Base-by-base conservation (phyloP, 768 basidiomycete species). In the Tricholoma matsutake region DNA sequence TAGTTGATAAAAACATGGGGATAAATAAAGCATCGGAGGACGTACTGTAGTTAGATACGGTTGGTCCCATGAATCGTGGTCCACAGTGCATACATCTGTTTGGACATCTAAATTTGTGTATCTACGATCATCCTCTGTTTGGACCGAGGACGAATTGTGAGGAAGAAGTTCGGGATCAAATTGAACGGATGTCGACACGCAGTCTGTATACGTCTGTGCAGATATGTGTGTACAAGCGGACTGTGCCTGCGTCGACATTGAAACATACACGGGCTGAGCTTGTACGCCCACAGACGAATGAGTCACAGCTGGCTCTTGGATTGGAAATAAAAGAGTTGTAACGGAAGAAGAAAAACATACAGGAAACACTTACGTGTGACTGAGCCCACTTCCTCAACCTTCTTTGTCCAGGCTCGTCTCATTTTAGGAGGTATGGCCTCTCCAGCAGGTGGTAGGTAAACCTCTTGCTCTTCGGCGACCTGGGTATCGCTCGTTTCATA, bases 391-490 rank as follows among this genome's bases (percentile, higher is more conserved):
- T 81, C 80, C 62, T 84, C 80, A 54, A 69, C 61, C 67, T 77
- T 79, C 68, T 75, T 85, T 45, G 74, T 77, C 85, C 86, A 87
- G 28, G 81, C 79, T 67, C 83, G 80, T 54, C 86, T 78, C 83
- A 87, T 83, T 74, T 86, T 87, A 22, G 86, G 86, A 47, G 86
- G 86, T 29, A 87, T 76, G 59, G 73, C 72, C 59, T 78, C 74
- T 45, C 73, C 70, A 34, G 66, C 54, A 9, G 68, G 68, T 41
- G 67, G 68, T 56, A 68, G 54, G 58, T 63, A 59, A 25, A 61
- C 68, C 39, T 76, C 75, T 56, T 83, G 79, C 47, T 79, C 80
- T 56, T 76, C 73, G 37, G 69, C 72, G 54, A 75, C 72, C 62
- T 78, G 74, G 22, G 74, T 73, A 62, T 75, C 72, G 34, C 76